phyloP scores from a whole-genome alignment of 2,329 filamentous ascomycete genomes.

The Arachnomyces sp. region DNA sequence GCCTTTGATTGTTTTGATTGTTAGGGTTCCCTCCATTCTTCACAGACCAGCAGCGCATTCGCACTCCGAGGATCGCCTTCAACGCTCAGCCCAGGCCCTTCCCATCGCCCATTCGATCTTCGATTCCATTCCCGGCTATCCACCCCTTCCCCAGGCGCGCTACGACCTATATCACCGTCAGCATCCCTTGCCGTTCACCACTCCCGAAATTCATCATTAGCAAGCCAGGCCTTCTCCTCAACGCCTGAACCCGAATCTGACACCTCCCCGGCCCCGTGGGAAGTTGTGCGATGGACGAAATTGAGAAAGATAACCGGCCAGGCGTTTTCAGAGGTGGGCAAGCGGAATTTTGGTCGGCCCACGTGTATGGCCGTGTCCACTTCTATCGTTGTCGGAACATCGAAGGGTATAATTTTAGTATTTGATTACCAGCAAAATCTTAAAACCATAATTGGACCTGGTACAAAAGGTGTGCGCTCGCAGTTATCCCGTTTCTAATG shows the following conservation, averaged over 20 bases:
- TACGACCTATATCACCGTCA: constrained; percentile 63
- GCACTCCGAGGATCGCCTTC: constrained; percentile 61
- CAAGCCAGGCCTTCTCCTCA: constrained; percentile 57
- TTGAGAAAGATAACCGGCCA: constrained; percentile 82
- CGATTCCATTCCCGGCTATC: constrained; percentile 85
- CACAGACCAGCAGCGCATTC: constrained; percentile 67
- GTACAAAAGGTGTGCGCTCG: constrained; percentile 65
- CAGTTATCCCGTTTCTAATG: neutral
- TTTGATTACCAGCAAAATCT: constrained; percentile 97
- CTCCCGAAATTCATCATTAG: constrained; percentile 72
- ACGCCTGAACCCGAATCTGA: constrained; percentile 56
- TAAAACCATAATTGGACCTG: constrained; percentile 86
- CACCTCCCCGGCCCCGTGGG: constrained; percentile 77
- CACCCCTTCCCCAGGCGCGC: constrained; percentile 52
- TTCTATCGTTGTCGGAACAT: constrained; percentile 81
- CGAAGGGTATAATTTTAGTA: constrained; percentile 86
- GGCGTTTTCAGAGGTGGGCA: constrained; percentile 85
- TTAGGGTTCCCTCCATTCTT: constrained; percentile 49
- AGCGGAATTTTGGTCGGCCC: constrained; percentile 82
- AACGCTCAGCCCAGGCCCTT: constrained; percentile 66
- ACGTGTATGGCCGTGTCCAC: constrained; percentile 86
- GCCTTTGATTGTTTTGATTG: constrained; percentile 14
- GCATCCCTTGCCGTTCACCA: constrained; percentile 61
- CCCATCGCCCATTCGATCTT: constrained; percentile 86
- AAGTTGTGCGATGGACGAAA: constrained; percentile 93